Evolutionary conservation across 306 rosid genomes (phyloP).

Genomic region (Sechiopsis laciniata): DNA sequence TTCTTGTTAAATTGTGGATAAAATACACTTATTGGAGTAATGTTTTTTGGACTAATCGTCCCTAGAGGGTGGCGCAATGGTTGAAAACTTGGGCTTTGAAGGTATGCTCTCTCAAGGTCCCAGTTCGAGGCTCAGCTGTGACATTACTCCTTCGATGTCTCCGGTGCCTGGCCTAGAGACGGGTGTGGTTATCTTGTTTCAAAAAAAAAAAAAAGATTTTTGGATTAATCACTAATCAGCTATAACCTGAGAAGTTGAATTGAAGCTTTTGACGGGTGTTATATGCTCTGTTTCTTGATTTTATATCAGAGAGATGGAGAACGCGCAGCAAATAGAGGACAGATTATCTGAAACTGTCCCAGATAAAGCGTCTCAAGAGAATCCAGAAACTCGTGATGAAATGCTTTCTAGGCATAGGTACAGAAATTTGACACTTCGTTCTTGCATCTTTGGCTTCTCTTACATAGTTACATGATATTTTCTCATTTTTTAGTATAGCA

Average conservation of each 20-base stretch:
- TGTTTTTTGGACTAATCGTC: neutral
- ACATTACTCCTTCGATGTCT: no score
- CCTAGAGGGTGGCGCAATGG: no score
- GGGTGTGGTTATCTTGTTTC: no score
- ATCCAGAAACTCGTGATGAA: conserved; percentile 67
- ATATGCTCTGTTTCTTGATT: neutral
- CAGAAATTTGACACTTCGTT: neutral
- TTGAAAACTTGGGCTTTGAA: no score
- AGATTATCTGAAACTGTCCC: conserved; percentile 37
- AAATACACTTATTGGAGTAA: neutral
- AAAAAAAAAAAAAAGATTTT: no score
- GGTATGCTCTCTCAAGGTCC: no score
- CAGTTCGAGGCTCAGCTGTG: no score
- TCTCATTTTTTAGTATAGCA: neutral
- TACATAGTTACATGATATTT: neutral
- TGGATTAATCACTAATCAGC: neutral
- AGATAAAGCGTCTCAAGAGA: conserved; percentile 35
- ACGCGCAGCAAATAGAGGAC: neutral
- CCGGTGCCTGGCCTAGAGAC: no score
- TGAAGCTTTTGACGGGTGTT: conserved; percentile 4
- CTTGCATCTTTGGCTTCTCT: conserved; percentile 14
- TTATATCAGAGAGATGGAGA: conserved; percentile 46
- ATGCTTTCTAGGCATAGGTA: conserved; percentile 63
- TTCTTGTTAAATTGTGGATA: neutral
- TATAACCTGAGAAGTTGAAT: conserved; percentile 5